phyloP scores from a whole-genome alignment of 257 asterid species.

The Solanum chilense region DNA sequence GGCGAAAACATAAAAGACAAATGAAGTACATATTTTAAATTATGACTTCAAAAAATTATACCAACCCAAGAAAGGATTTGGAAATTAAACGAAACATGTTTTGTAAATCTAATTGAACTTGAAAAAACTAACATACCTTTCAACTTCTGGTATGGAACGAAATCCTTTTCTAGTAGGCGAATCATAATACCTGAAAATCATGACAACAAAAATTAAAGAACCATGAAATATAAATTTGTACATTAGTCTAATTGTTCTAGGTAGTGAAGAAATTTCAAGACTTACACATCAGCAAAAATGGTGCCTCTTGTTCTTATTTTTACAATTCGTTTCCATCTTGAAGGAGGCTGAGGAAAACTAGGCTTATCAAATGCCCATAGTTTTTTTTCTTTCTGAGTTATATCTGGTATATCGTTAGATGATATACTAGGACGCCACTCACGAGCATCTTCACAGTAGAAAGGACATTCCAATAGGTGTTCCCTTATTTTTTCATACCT shows the following conservation, averaged over 20 bases:
- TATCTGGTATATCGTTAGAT: constrained; percentile 67
- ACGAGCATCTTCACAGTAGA: constrained; percentile 51
- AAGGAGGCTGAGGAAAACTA: constrained; percentile 66
- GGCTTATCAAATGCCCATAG: constrained; percentile 95
- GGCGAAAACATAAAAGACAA: background rate
- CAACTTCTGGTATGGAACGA: constrained; percentile 58
- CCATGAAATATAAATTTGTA: background rate
- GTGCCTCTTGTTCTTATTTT: constrained; percentile 34
- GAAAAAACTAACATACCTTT: constrained; percentile 23
- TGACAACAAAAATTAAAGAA: background rate
- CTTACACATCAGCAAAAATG: constrained; percentile 90
- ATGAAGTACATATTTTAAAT: background rate
- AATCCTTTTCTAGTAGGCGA: constrained; percentile 60
- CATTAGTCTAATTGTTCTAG: background rate
- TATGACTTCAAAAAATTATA: background rate
- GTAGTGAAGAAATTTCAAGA: constrained; percentile 3
- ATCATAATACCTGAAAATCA: constrained; percentile 49
- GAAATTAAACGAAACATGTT: background rate
- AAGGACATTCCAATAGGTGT: constrained; percentile 57
- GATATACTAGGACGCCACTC: constrained; percentile 29
- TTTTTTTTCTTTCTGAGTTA: constrained; percentile 66
- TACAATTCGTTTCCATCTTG: constrained; percentile 75
- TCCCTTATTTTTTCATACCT: constrained; percentile 79
- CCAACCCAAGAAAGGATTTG: background rate
- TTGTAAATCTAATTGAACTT: background rate